phyloP scores from a whole-genome alignment of 106 monocot genomes.

The Acorus calamus region DNA sequence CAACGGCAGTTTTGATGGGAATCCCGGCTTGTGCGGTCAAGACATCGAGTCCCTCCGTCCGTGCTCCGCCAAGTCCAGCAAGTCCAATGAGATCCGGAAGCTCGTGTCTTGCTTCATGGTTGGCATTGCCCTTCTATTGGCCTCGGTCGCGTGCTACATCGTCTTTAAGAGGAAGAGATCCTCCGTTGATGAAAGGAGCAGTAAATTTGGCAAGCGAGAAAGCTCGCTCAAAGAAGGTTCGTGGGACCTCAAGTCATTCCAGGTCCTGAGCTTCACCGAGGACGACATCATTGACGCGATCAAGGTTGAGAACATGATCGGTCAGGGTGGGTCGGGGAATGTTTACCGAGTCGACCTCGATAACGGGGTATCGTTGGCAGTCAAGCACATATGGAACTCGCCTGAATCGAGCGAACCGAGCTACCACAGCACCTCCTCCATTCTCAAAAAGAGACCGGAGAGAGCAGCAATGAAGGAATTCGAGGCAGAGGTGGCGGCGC shows the following conservation, averaged over 20 bases:
- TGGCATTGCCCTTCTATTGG: constrained; percentile 12
- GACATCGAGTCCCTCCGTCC: background rate
- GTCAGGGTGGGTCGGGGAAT: constrained; percentile 76
- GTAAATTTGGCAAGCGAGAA: background rate
- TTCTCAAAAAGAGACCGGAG: constrained; percentile 14
- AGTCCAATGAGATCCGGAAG: constrained; percentile 14
- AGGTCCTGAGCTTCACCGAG: constrained; percentile 58
- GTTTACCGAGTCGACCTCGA: constrained; percentile 61
- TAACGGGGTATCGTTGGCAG: constrained; percentile 43
- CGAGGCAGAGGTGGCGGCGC: constrained; percentile 64
- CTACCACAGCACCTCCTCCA: constrained; percentile 12
- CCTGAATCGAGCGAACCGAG: background rate
- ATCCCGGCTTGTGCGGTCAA: constrained; percentile 41
- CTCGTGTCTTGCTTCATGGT: constrained; percentile 24
- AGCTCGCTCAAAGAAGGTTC: constrained; percentile 14
- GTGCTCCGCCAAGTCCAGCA: too few species aligned
- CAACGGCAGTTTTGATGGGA: constrained; percentile 38
- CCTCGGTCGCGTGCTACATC: constrained; percentile 16
- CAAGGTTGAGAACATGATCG: constrained; percentile 60
- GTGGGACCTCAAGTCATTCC: constrained; percentile 81
- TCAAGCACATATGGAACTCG: constrained; percentile 56
- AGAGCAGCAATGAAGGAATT: constrained; percentile 32
- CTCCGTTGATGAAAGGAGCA: background rate
- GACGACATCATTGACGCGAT: constrained; percentile 52
- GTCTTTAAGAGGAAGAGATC: constrained; percentile 15